Conservation (phyloP, 441 rosid species). For the Populus trichocarpa region DNA sequence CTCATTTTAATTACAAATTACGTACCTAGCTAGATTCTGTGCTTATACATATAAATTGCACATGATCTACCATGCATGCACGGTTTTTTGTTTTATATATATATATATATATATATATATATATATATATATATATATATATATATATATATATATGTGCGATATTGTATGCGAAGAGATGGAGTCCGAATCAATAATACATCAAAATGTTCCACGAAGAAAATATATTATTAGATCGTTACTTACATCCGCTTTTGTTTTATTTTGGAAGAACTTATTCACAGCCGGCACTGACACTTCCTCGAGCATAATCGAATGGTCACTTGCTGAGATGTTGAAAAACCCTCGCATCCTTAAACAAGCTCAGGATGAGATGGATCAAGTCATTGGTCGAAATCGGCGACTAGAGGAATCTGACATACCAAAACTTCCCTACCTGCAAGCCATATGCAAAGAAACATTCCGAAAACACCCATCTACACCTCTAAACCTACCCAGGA, state of each 20-base stretch:
- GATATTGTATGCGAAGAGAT: too few species aligned
- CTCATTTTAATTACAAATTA: not conserved
- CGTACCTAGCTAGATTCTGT: not conserved
- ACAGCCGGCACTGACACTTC: slow-evolving; percentile 63
- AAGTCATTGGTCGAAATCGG: slow-evolving; percentile 48
- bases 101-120: too few species aligned
- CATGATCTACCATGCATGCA: too few species aligned
- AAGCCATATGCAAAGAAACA: slow-evolving; percentile 53
- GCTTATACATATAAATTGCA: too few species aligned
- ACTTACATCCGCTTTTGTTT: not conserved
- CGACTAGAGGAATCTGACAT: slow-evolving; percentile 49
- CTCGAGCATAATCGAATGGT: slow-evolving; percentile 61
- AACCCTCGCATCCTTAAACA: slow-evolving; percentile 36
- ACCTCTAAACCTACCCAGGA: slow-evolving; percentile 55
- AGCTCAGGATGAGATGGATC: slow-evolving; percentile 61
- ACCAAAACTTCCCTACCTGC: slow-evolving; percentile 41
- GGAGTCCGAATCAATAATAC: too few species aligned
- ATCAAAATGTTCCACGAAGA: too few species aligned
- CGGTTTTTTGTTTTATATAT: too few species aligned
- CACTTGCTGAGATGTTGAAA: slow-evolving; percentile 46
- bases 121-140: too few species aligned
- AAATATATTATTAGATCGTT: too few species aligned
- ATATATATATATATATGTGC: too few species aligned
- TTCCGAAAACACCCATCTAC: slow-evolving; percentile 61
- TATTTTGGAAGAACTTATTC: slow-evolving; percentile 40